These are phyloP conservation scores for Antarctomyces pellizariae DNA, from an alignment of 495 filamentous ascomycete species.

Conservation along the genomic window DNA sequence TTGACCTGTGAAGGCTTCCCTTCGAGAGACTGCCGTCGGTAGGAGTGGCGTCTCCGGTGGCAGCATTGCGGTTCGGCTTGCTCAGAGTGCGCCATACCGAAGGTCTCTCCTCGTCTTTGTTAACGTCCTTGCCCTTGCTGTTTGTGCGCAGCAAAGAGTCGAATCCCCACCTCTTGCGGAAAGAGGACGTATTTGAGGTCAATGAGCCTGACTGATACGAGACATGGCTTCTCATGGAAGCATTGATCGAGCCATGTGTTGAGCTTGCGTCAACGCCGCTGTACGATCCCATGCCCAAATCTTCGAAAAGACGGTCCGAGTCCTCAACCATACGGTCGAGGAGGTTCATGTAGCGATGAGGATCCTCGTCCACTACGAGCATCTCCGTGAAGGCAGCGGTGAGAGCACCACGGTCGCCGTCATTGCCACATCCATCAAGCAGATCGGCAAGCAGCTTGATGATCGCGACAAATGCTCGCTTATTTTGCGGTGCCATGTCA, in stretches of 20 bases:
- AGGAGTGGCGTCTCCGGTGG: conserved; percentile 25
- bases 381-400: conserved; percentile 82
- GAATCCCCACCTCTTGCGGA: conserved; percentile 64
- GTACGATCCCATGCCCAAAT: conserved; percentile 25
- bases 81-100: conserved; percentile 77
- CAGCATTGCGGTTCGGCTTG: conserved; percentile 44
- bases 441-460: conserved; percentile 74
- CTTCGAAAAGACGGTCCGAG: conserved; percentile 67
- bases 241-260: conserved; percentile 23
- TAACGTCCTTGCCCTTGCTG: conserved; percentile 39
- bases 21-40: conserved; percentile 34
- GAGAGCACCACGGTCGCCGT: conserved; percentile 74
- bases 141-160: conserved; percentile 51
- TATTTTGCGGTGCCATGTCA: conserved; percentile 79
- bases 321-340: conserved; percentile 86
- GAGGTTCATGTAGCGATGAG: conserved; percentile 70
- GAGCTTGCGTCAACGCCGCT: conserved; percentile 11
- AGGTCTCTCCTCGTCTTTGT: conserved; percentile 38
- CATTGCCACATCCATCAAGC: conserved; percentile 82
- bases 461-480: conserved; percentile 62
- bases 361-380: conserved; percentile 49
- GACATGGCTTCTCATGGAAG: conserved; percentile 16
- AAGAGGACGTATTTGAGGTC: conserved; percentile 51
- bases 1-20: conserved; percentile 44
- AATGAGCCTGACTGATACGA: conserved; percentile 25